Evolutionary conservation across 2,329 filamentous ascomycete genomes (phyloP).

Genomic region (Colletotrichum somersetense): DNA sequence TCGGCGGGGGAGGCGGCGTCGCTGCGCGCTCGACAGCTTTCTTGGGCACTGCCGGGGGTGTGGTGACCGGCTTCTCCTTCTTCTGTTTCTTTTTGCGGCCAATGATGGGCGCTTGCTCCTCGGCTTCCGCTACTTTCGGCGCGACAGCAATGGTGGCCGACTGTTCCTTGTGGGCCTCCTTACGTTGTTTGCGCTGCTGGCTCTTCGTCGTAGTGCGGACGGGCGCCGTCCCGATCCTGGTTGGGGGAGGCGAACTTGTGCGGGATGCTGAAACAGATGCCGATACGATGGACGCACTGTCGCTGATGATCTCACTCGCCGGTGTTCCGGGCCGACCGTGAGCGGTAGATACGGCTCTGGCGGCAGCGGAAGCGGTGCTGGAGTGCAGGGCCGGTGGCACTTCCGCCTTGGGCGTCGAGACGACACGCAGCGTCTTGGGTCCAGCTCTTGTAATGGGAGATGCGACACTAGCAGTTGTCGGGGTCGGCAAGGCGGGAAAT

Average conservation of each 20-base stretch:
- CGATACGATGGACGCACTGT: conserved; percentile 81
- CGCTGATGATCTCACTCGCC: conserved; percentile 79
- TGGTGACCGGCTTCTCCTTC: conserved; percentile 70
- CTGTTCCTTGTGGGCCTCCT: conserved; percentile 75
- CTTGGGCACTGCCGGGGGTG: conserved; percentile 44
- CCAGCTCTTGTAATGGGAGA: conserved; percentile 65
- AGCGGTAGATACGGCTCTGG: conserved; percentile 61
- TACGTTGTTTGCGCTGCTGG: conserved; percentile 81
- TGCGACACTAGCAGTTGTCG: conserved; percentile 58
- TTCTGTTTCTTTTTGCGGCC: conserved; percentile 89
- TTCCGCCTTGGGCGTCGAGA: conserved; percentile 75
- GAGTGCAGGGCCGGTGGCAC: conserved; percentile 53
- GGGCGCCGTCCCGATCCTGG: conserved; percentile 74
- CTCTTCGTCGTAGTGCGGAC: conserved; percentile 80
- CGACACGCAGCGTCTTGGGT: conserved; percentile 77
- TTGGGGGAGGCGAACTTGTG: conserved; percentile 76
- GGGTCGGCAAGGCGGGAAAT: conserved; percentile 65
- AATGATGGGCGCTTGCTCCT: conserved; percentile 77
- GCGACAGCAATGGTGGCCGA: conserved; percentile 65
- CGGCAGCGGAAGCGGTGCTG: conserved; percentile 46
- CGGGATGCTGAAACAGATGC: conserved; percentile 76
- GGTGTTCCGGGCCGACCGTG: conserved; percentile 75
- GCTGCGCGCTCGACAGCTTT: conserved; percentile 35
- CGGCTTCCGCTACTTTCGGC: conserved; percentile 64
- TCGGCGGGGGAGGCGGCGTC: conserved; percentile 32